phyloP scores from a whole-genome alignment of 2,329 filamentous ascomycete genomes.

The Pseudocercospora crystallina region DNA sequence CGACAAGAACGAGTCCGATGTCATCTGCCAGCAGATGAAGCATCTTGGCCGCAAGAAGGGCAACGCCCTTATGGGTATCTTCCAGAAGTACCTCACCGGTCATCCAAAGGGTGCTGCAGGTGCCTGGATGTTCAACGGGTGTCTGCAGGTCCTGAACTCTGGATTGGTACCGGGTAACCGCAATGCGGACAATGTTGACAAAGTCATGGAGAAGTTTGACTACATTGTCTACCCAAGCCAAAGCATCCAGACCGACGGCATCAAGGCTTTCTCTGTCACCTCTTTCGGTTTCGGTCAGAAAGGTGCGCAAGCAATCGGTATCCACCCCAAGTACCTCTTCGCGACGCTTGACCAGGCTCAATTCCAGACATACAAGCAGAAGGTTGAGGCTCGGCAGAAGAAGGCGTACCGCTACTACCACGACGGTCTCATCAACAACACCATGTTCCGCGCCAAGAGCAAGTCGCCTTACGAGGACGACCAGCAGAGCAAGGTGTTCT shows the following conservation, averaged over 20 bases:
- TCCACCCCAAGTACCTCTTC: conserved; percentile 94
- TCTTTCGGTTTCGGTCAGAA: conserved; percentile 99
- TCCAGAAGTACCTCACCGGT: conserved; percentile 98
- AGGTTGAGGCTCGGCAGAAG: conserved; percentile 93
- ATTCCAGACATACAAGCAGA: conserved; percentile 78
- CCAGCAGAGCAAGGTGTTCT: conserved; percentile 81
- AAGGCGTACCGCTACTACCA: conserved; percentile 99
- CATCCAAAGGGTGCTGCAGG: conserved; percentile 99
- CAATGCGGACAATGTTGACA: conserved; percentile 96
- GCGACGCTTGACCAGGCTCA: conserved; percentile 86
- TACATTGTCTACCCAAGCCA: conserved; percentile 96
- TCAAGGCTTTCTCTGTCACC: conserved; percentile 98
- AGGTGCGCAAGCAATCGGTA: conserved; percentile 93
- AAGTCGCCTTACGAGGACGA: conserved; percentile 87
- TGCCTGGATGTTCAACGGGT: conserved; percentile 99
- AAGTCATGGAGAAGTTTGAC: conserved; percentile 95
- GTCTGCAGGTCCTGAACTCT: conserved; percentile 89
- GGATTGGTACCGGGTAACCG: conserved; percentile 95
- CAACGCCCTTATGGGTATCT: conserved; percentile 92
- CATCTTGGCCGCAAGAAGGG: conserved; percentile 95
- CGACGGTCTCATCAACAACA: conserved; percentile 97
- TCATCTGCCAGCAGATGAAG: conserved; percentile 92
- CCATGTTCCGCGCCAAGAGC: conserved; percentile 91
- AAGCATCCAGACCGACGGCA: conserved; percentile 91
- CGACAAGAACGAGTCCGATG: conserved; percentile 98